These are phyloP conservation scores for Clonostachys sp. DNA, from an alignment of 2,329 filamentous ascomycete species.

Conservation along the genomic window DNA sequence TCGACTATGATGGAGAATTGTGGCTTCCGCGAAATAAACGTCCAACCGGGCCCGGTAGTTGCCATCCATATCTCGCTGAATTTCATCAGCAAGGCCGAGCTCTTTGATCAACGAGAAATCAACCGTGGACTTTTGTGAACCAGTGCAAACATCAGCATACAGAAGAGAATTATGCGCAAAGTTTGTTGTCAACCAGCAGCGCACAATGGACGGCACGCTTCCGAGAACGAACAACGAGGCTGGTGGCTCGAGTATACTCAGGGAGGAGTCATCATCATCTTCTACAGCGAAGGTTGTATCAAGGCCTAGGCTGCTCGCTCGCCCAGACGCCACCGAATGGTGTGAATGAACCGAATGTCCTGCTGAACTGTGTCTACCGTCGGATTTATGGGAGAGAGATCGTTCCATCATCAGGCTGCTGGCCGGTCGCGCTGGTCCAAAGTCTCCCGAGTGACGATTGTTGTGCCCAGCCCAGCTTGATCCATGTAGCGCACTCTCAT, in stretches of 20 bases:
- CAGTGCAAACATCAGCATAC: slow-evolving; percentile 89
- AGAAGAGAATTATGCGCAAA: slow-evolving; percentile 87
- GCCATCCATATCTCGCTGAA: slow-evolving; percentile 63
- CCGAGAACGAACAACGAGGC: slow-evolving; percentile 83
- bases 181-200: slow-evolving; percentile 88
- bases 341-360: slow-evolving; percentile 70
- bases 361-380: slow-evolving; percentile 91
- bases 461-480: slow-evolving; percentile 75
- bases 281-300: slow-evolving; percentile 64
- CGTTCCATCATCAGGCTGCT: slow-evolving; percentile 89
- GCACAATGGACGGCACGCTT: slow-evolving; percentile 87
- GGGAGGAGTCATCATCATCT: slow-evolving; percentile 60
- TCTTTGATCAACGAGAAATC: slow-evolving; percentile 71
- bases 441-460: slow-evolving; percentile 78
- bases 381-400: slow-evolving; percentile 89
- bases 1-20: slow-evolving; percentile 69
- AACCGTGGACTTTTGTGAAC: slow-evolving; percentile 83
- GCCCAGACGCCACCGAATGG: slow-evolving; percentile 69
- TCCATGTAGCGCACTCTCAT: slow-evolving; percentile 89
- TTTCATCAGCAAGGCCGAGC: slow-evolving; percentile 63
- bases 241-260: slow-evolving; percentile 70
- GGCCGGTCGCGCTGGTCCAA: slow-evolving; percentile 69
- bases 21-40: slow-evolving; percentile 87
- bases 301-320: slow-evolving; percentile 83
- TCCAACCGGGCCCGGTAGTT: slow-evolving; percentile 68